Evolutionary conservation across 495 filamentous ascomycete species (phyloP).

Genomic region (Clohesyomyces aquaticus): DNA sequence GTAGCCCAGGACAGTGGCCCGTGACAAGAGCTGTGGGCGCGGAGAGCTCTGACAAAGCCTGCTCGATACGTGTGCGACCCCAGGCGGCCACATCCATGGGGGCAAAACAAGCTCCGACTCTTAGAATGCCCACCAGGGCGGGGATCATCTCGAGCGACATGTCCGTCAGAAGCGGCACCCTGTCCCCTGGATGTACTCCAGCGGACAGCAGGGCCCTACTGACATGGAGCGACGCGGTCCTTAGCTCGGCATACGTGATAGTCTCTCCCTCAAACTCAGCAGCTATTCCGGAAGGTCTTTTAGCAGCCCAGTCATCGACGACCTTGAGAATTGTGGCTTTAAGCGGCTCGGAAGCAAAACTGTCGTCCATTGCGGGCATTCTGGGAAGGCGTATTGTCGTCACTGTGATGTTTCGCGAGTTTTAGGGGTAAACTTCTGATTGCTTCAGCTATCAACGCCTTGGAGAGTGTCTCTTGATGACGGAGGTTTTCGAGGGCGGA

Average conservation of each 20-base stretch:
- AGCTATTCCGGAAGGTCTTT: not conserved
- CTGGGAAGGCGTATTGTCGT: not conserved
- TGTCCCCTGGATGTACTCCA: not conserved
- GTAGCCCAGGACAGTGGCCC: not conserved
- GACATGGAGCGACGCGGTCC: conserved; percentile 2
- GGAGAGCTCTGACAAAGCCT: not conserved
- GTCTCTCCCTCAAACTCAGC: conserved; percentile 1
- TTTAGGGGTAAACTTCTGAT: conserved; percentile 1
- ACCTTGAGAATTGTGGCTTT: not conserved
- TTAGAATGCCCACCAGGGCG: conserved; percentile 2
- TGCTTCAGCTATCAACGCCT: conserved; percentile 1
- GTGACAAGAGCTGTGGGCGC: not conserved
- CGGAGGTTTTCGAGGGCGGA: not conserved
- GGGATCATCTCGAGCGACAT: conserved; percentile 10
- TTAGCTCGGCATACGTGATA: conserved; percentile 1
- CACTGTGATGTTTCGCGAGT: conserved; percentile 1
- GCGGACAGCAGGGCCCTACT: conserved; percentile 3
- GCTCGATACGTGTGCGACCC: not conserved
- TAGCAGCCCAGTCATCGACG: not conserved
- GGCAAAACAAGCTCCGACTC: conserved; percentile 1
- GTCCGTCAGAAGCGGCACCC: conserved; percentile 1
- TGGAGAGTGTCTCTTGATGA: not conserved
- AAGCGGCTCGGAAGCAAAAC: not conserved
- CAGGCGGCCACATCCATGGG: conserved; percentile 5
- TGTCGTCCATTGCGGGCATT: not conserved